Conservation (phyloP, 1,284 basidiomycete species). For the Tremellales sp. region DNA sequence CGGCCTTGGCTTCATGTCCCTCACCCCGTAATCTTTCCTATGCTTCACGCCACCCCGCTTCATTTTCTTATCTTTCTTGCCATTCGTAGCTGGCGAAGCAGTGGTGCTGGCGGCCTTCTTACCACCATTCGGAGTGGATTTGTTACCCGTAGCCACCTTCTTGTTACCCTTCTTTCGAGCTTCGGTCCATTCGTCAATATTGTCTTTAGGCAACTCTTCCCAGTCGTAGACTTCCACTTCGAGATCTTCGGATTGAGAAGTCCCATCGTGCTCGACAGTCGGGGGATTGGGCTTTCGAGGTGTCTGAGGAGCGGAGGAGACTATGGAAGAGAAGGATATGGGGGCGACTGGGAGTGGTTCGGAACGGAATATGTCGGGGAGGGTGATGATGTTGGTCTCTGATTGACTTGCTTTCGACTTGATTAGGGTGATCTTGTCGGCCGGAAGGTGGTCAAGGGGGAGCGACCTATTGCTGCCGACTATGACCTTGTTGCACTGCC, state of each 20-base stretch:
- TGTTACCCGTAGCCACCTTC: conserved; percentile 3
- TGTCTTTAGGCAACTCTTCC: conserved; percentile 1
- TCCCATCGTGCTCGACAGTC: not conserved
- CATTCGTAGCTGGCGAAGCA: not conserved
- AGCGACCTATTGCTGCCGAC: conserved; percentile 48
- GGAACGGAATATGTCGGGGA: conserved; percentile 63
- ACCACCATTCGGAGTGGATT: not conserved
- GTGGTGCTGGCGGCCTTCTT: not conserved
- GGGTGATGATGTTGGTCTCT: conserved; percentile 57
- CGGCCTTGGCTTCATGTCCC: conserved; percentile 24
- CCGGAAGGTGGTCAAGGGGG: not conserved
- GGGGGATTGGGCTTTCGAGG: not conserved
- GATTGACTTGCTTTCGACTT: not conserved
- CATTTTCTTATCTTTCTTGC: not conserved
- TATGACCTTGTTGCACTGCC: conserved; percentile 68
- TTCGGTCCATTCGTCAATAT: conserved; percentile 12
- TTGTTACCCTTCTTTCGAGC: conserved; percentile 15
- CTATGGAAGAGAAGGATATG: conserved; percentile 62
- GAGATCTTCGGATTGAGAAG: not conserved
- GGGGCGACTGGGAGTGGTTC: conserved; percentile 53
- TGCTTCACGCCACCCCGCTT: conserved; percentile 3
- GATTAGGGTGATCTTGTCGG: not conserved
- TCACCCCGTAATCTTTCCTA: conserved; percentile 14
- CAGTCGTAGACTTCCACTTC: conserved; percentile 15
- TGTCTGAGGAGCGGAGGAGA: conserved; percentile 45